Percentiles rank a stretch among this genome's conserved stretches.
These are phyloP conservation scores for Hansenula sp. DNA, from an alignment of 1,139 yeast genomes.

Conservation along the genomic window DNA sequence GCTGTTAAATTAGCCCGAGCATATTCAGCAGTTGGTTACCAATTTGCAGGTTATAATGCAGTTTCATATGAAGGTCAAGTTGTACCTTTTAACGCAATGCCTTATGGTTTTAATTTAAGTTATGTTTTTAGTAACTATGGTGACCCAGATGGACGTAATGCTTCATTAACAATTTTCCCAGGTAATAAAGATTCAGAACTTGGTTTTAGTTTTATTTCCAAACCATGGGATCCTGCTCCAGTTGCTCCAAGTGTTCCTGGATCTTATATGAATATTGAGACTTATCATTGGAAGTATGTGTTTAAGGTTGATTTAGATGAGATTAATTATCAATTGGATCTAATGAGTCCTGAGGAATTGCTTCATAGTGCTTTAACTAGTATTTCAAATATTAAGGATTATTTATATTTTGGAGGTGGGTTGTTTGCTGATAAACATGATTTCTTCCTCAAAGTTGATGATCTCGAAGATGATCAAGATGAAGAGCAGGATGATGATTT, in stretches of 20 bases:
- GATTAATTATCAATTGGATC: slow-evolving; percentile 1
- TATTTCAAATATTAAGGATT: not conserved
- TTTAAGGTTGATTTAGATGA: slow-evolving; percentile 1
- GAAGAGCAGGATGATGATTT: not conserved
- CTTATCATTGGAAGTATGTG: slow-evolving; percentile 1
- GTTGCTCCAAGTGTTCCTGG: not conserved
- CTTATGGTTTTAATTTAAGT: slow-evolving; percentile 1
- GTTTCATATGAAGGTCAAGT: slow-evolving; percentile 1
- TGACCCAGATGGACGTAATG: not conserved
- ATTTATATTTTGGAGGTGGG: slow-evolving; percentile 3
- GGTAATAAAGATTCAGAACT: slow-evolving; percentile 4
- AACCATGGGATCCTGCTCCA: slow-evolving; percentile 1
- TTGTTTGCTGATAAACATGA: not conserved
- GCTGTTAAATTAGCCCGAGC: not conserved
- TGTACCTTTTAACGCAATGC: not conserved
- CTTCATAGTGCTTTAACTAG: not conserved
- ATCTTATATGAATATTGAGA: not conserved
- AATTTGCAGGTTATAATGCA: not conserved
- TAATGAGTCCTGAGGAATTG: slow-evolving; percentile 4
- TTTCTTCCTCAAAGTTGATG: not conserved
- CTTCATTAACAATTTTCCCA: slow-evolving; percentile 3
- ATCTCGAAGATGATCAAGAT: not conserved
- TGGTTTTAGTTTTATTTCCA: slow-evolving; percentile 4
- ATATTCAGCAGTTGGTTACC: not conserved
- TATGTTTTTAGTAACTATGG: slow-evolving; percentile 1